Evolutionary conservation across 2,329 filamentous ascomycete genomes (phyloP).

Genomic region (Colletotrichum acutatum): DNA sequence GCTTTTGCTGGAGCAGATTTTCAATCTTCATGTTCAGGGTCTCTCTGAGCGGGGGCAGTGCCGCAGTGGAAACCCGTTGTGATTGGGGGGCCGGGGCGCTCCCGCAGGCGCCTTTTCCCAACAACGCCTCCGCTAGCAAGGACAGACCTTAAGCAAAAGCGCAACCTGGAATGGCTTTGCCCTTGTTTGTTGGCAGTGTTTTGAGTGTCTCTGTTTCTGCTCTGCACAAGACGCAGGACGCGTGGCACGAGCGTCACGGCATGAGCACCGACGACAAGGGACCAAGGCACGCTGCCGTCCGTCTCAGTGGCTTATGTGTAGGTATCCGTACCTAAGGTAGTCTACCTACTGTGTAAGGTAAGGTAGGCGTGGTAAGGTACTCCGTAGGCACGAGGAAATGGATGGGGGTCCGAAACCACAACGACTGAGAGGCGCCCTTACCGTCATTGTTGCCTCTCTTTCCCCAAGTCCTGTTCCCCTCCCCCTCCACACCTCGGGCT

Average conservation of each 20-base stretch:
- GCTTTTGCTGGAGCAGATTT: neutral
- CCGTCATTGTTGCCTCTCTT: neutral
- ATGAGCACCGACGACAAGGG: neutral
- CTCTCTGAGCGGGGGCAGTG: neutral
- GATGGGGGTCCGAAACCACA: neutral
- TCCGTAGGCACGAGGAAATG: neutral
- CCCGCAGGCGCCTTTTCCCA: neutral
- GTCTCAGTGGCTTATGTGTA: too few species aligned
- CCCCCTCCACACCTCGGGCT: neutral
- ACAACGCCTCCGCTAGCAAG: neutral
- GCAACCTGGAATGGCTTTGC: neutral
- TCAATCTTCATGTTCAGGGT: neutral
- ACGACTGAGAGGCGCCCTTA: neutral
- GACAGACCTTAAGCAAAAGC: neutral
- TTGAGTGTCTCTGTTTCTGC: neutral
- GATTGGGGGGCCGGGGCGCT: neutral
- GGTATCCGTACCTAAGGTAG: too few species aligned
- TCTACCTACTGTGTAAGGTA: too few species aligned
- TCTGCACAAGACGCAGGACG: conserved; percentile 16
- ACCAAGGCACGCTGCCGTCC: neutral
- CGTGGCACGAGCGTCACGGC: conserved; percentile 20
- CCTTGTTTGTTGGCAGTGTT: conserved; percentile 10
- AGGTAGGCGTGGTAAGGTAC: too few species aligned
- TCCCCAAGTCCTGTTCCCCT: neutral
- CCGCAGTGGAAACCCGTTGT: neutral